Evolutionary conservation across 2,329 filamentous ascomycete species (phyloP), one percentile per base, ranked within the genome.

Genomic region (Teratosphaeria viscida): DNA sequence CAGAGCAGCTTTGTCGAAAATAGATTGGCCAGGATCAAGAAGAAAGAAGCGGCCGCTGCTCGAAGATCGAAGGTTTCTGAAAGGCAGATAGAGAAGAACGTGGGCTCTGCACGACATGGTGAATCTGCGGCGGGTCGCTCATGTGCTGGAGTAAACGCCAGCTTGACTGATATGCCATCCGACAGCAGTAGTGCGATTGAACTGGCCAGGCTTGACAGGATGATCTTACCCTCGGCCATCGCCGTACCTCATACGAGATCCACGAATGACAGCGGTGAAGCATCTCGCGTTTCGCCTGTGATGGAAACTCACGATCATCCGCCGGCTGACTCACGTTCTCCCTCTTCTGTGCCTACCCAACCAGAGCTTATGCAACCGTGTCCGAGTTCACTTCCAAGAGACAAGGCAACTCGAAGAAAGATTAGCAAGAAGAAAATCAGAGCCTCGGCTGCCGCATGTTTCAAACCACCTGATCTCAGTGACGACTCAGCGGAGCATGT

Each of bases 1-100:
- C 64, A 70, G 52, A 60, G 64, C 5, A 60, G 67, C 34, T 57
- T 65, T 34, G 54, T 72, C 1, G 60, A 70, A 54, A 68, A 67
- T 56, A 65, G 71, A 12, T 58, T 73, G 12, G 67, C 68, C 26
- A 67, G 56, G 55, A 67, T 72, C 23, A 63, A 65, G 1, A 60
- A 66, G 58, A 71, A 68, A 58, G 65, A 27, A 14, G 37, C 37
- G 12, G 37, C 37, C 19, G 14, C n/a, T 32, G 29, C 39, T 26
- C 39, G 39, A 37, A 49, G 35, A 35, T 19, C 43, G 19, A 49
- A 49, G n/a, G 43, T 23, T 7, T 43, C 11, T n/a, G 19, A 49
- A 6, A 23, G 26, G 43, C 43, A 49, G 43, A 6, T 19, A 10
- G 8, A 8, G 19, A 19, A 49, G 4, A 3, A 4, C 19, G n/a